Evolutionary conservation across 257 asterid species (phyloP).

Genomic region (Jacaranda mimosifolia): DNA sequence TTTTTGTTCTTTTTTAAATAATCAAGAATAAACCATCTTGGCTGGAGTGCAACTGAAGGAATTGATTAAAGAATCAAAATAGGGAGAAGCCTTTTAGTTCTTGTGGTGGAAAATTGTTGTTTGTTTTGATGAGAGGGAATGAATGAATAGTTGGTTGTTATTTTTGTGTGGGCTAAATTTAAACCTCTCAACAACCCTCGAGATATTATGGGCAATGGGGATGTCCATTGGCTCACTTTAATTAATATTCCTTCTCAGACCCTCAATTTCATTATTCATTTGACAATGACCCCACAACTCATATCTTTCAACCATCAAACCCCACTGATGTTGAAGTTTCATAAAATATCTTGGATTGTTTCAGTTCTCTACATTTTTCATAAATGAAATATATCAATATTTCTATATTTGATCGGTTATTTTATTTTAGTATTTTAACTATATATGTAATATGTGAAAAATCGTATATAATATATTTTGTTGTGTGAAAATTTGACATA

Average conservation of each 20-base stretch:
- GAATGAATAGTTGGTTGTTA: not conserved
- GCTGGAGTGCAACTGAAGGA: conserved; percentile 32
- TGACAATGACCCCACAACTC: conserved; percentile 12
- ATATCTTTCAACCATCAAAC: not conserved
- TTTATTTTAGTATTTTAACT: not conserved
- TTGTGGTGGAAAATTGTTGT: conserved; percentile 42
- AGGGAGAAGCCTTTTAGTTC: conserved; percentile 1
- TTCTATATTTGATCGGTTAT: not conserved
- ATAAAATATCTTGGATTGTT: not conserved
- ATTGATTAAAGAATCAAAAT: conserved; percentile 5
- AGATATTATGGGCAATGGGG: conserved; percentile 2
- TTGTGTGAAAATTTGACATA: too few relatives aligned
- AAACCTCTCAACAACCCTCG: conserved; percentile 39
- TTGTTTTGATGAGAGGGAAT: too few relatives aligned
- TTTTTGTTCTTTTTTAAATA: conserved; percentile 3
- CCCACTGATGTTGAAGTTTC: not conserved
- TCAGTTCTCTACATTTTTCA: not conserved
- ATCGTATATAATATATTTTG: too few relatives aligned
- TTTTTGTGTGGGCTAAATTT: conserved; percentile 34
- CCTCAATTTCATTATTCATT: not conserved
- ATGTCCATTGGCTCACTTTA: not conserved
- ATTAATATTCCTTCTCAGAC: conserved; percentile 17
- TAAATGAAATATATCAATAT: too few relatives aligned
- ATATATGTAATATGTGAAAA: too few relatives aligned
- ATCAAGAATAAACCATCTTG: not conserved